A percentile compares a stretch with the other conserved stretches of the same genome.
These are phyloP conservation scores for Nasturtium officinale DNA, from an alignment of 345 rosid genomes.

Conservation along the genomic window DNA sequence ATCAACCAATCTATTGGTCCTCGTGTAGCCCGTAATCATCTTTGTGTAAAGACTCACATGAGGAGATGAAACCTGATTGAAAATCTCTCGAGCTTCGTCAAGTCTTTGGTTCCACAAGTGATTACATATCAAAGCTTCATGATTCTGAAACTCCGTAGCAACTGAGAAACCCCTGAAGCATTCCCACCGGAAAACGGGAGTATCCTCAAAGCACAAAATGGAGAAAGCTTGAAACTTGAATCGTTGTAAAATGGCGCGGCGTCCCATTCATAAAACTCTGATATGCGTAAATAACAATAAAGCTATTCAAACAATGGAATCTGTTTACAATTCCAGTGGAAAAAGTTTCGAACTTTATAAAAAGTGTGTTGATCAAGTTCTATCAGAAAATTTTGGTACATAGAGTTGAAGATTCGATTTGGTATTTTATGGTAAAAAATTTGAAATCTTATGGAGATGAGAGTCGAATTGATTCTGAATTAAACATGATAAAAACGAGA, in stretches of 20 bases:
- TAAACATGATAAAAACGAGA: background rate
- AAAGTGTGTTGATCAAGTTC: too few species aligned
- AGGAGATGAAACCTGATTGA: conserved; percentile 50
- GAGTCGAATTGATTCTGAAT: background rate
- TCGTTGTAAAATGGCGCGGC: conserved; percentile 30
- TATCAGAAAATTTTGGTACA: background rate
- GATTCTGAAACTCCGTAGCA: conserved; percentile 23
- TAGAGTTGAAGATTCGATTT: background rate
- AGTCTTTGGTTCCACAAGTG: conserved; percentile 48
- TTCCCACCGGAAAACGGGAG: background rate
- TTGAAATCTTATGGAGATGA: background rate
- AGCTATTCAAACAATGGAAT: too few species aligned
- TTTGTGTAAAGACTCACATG: conserved; percentile 55
- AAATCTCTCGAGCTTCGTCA: conserved; percentile 50
- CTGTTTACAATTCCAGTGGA: too few species aligned
- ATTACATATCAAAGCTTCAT: conserved; percentile 45
- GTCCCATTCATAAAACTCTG: background rate
- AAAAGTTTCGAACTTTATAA: too few species aligned
- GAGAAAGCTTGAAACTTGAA: conserved; percentile 30
- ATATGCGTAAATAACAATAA: background rate
- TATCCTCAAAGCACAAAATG: background rate
- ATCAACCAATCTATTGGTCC: conserved; percentile 44
- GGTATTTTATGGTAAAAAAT: background rate
- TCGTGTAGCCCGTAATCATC: conserved; percentile 50
- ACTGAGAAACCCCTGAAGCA: conserved; percentile 12